Base-by-base conservation (phyloP, 179 eudicot species). In the Spinacia oleracea region DNA sequence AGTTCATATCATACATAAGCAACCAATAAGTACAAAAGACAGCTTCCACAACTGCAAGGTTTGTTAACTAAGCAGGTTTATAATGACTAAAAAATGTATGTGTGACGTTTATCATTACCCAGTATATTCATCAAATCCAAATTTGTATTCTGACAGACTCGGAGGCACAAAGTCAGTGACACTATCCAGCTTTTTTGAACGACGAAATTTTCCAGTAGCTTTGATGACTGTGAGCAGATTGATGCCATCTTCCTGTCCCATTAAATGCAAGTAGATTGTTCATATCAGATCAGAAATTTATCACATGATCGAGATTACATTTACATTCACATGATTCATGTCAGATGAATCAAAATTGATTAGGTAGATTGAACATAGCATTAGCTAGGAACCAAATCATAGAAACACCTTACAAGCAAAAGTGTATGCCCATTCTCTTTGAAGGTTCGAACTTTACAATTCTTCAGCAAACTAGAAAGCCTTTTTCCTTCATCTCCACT, bases 161-260 rank as follows among this genome's bases (percentile, higher is more conserved):
- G 89, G 91, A 66, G 97, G 94, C 74, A 91, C 59, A 75, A 79
- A 91, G 84, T 93, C 91, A 1, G 32, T 38, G 75, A 93, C 85
- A 68, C 71, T 72, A 81, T 93, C 88, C 76, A 63, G 64, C 83
- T 75, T 85, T 34, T 65, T 83, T 40, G 89, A 90, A 70, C 88
- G 89, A 14, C 97, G 97, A 73, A 91, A 93, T 64, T 72, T 89
- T 53, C 68, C 67, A 25, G 91, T 88, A 42, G 80, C 92, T 87
- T 86, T 93, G 76, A 93, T 88, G 63, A 87, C 76, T 4, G 89
- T 81, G 67, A 93, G 82, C 56, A 93, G 85, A 83, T 88, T 85
- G 60, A 91, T 83, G 40, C 90, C 91, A 80, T 88, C 92, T 86
- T 91, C 97, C 97, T 93, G 91, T 87, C 83, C 23, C 77, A 83